phyloP scores from a whole-genome alignment of 495 filamentous ascomycete species.

The Penicillium malachiteum region DNA sequence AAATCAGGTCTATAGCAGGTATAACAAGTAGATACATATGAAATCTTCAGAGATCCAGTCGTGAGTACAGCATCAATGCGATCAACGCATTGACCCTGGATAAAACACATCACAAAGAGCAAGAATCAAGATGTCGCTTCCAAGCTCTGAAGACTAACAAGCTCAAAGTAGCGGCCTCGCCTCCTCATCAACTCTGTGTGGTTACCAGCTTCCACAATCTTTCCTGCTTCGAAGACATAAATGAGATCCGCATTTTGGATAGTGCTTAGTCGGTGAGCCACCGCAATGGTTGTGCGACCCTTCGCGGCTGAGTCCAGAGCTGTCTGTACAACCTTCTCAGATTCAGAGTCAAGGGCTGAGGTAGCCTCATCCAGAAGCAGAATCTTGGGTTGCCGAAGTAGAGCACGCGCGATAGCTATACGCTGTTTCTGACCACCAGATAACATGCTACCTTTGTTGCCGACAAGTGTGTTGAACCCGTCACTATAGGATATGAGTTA shows the following conservation, averaged over 20 bases:
- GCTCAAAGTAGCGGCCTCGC: conserved; percentile 70
- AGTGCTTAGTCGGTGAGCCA: conserved; percentile 74
- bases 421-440: conserved; percentile 86
- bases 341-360: conserved; percentile 76
- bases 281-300: conserved; percentile 75
- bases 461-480: conserved; percentile 73
- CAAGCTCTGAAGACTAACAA: conserved; percentile 77
- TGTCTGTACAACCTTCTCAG: conserved; percentile 78
- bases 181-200: conserved; percentile 65
- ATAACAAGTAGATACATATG: not conserved
- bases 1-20: not conserved
- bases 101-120: too few species aligned
- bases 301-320: conserved; percentile 72
- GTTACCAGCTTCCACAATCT: conserved; percentile 70
- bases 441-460: conserved; percentile 73
- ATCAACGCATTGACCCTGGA: not conserved
- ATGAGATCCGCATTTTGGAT: conserved; percentile 84
- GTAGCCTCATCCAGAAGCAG: conserved; percentile 83
- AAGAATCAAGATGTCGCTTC: conserved; percentile 51
- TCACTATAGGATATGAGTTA: conserved; percentile 44
- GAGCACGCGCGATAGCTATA: conserved; percentile 71
- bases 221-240: conserved; percentile 77
- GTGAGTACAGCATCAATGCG: not conserved
- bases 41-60: not conserved
- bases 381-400: conserved; percentile 68